Evolutionary conservation across 228 moss, liverwort and hornwort species (phyloP).

Genomic region (Sphagnum magellanicum): DNA sequence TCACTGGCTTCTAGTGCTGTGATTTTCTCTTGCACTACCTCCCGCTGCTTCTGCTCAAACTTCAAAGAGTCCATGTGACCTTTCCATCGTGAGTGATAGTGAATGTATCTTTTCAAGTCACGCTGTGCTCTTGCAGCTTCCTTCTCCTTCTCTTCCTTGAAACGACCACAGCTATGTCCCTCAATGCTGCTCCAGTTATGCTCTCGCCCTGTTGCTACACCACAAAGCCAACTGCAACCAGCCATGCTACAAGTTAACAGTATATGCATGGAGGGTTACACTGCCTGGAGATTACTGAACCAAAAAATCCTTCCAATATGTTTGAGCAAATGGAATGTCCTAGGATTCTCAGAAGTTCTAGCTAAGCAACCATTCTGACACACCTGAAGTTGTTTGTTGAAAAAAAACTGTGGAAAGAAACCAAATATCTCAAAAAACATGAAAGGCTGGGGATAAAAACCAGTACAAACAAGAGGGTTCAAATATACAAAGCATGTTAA

Average conservation of each 20-base stretch:
- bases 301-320: not conserved
- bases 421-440: not conserved
- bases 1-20: slow-evolving; percentile 76
- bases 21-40: slow-evolving; percentile 71
- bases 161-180: slow-evolving; percentile 96
- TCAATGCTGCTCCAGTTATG: slow-evolving; percentile 99
- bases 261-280: not conserved
- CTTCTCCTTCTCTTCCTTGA: slow-evolving; percentile 95
- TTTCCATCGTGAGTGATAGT: slow-evolving; percentile 98
- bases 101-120: slow-evolving; percentile 95
- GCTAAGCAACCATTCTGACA: not conserved
- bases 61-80: slow-evolving; percentile 97
- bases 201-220: slow-evolving; percentile 95
- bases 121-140: slow-evolving; percentile 95
- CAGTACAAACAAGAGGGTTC: not conserved
- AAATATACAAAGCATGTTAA: too few relatives aligned
- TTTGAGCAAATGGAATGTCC: too few relatives aligned
- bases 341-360: not conserved
- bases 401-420: not conserved
- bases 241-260: not conserved
- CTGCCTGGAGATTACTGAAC: not conserved
- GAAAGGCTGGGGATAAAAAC: not conserved
- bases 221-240: slow-evolving; percentile 87
- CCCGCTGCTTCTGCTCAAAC: slow-evolving; percentile 85
- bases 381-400: not conserved